Conservation (phyloP, 2,329 filamentous ascomycete genomes). For the Exophiala sideris region DNA sequence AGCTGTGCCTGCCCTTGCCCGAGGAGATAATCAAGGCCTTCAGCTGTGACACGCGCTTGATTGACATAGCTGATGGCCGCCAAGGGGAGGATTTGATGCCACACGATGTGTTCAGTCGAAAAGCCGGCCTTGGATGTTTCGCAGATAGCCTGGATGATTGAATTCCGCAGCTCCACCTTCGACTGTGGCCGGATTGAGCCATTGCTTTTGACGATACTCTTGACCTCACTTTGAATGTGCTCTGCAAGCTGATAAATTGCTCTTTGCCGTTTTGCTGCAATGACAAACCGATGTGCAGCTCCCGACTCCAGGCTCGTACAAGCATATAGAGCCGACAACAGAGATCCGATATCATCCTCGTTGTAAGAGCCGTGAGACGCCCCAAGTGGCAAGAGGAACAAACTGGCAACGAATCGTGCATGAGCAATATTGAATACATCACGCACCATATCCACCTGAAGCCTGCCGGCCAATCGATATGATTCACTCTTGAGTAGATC, state of each 20-base stretch:
- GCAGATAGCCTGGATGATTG: conserved; percentile 6
- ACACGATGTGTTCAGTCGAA: conserved; percentile 12
- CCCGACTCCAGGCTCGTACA: conserved; percentile 56
- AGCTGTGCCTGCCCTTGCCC: conserved; percentile 54
- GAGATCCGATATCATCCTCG: conserved; percentile 52
- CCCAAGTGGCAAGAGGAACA: conserved; percentile 57
- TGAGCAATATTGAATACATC: conserved; percentile 53
- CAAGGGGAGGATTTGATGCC: conserved; percentile 61
- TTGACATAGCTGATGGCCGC: conserved; percentile 65
- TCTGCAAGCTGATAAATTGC: conserved; percentile 58
- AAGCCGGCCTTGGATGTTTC: conserved; percentile 4
- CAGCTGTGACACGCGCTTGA: conserved; percentile 69
- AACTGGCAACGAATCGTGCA: conserved; percentile 52
- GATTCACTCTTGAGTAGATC: conserved; percentile 44
- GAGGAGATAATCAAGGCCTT: conserved; percentile 67
- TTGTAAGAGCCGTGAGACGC: conserved; percentile 53
- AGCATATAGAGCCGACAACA: conserved; percentile 53
- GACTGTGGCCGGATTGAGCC: conserved; percentile 52
- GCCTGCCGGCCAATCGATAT: conserved; percentile 44
- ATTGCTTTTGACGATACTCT: conserved; percentile 54
- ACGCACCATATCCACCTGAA: conserved; percentile 48
- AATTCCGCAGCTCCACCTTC: conserved; percentile 39
- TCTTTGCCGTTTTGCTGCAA: conserved; percentile 47
- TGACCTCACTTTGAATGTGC: conserved; percentile 62
- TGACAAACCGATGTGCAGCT: conserved; percentile 50